These are phyloP conservation scores for Megacollybia platyphylla DNA, from an alignment of 1,284 basidiomycete species.

Conservation along the genomic window DNA sequence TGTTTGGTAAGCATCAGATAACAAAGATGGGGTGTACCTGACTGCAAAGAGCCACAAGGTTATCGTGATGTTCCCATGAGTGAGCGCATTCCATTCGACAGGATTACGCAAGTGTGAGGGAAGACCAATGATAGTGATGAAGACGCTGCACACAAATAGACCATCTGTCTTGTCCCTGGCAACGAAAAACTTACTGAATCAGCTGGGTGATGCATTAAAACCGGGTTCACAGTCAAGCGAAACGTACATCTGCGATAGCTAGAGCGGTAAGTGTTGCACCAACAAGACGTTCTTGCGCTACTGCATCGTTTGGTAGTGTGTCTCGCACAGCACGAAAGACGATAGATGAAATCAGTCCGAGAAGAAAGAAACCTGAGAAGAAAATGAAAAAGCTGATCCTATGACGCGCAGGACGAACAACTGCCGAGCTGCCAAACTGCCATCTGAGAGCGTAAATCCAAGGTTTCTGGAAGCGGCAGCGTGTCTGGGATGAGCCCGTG, in stretches of 20 bases:
- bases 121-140: constrained; percentile 40
- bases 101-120: constrained; percentile 44
- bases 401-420: constrained; percentile 25
- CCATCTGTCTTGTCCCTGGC: constrained; percentile 7
- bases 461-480: constrained; percentile 15
- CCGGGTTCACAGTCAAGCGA: background rate
- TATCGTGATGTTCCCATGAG: constrained; percentile 64
- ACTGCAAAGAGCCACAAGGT: constrained; percentile 39
- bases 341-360: constrained; percentile 53
- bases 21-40: constrained; percentile 26
- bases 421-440: constrained; percentile 63
- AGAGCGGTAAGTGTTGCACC: constrained; percentile 53
- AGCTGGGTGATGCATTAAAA: constrained; percentile 10
- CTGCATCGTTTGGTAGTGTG: constrained; percentile 42
- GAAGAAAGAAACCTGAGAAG: constrained; percentile 50
- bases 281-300: constrained; percentile 58
- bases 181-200: constrained; percentile 35
- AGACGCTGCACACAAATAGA: constrained; percentile 28
- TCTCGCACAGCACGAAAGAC: constrained; percentile 62
- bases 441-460: constrained; percentile 48
- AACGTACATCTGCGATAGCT: constrained; percentile 61
- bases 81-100: constrained; percentile 52
- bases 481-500: constrained; percentile 49
- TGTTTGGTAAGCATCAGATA: background rate
- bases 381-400: background rate